Conservation (phyloP, 345 rosid genomes). For the Eucalyptus regnans region DNA sequence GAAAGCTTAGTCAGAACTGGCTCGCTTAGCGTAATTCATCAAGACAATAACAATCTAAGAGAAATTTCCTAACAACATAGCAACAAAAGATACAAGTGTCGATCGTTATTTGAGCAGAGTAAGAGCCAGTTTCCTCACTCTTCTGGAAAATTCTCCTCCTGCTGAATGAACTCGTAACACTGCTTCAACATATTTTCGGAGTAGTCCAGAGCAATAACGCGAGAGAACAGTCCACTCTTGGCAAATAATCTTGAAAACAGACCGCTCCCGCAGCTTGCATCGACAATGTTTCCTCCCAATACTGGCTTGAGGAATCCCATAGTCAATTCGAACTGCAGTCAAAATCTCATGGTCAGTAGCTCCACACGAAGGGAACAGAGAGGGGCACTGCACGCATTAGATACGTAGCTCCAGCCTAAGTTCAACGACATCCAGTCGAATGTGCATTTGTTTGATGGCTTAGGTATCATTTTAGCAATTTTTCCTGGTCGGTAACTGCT, state of each 20-base stretch:
- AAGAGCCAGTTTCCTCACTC: constrained; percentile 22
- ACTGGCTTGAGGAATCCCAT: constrained; percentile 62
- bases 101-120: neutral
- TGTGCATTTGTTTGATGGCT: neutral
- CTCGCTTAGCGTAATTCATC: neutral
- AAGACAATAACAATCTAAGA: neutral
- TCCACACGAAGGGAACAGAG: neutral
- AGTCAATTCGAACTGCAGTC: constrained; percentile 60
- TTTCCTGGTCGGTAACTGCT: neutral
- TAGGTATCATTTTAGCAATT: neutral
- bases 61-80: neutral
- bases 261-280: constrained; percentile 92
- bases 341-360: neutral
- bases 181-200: constrained; percentile 81
- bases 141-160: constrained; percentile 60
- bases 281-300: constrained; percentile 68
- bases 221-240: constrained; percentile 59
- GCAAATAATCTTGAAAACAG: constrained; percentile 67
- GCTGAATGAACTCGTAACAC: constrained; percentile 49
- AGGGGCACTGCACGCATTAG: neutral
- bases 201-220: constrained; percentile 70
- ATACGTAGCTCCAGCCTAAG: neutral
- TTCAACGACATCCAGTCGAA: neutral
- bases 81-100: neutral
- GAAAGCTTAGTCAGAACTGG: neutral